Conservation (phyloP, 2,329 filamentous ascomycete genomes). For the Didymella pomorum region DNA sequence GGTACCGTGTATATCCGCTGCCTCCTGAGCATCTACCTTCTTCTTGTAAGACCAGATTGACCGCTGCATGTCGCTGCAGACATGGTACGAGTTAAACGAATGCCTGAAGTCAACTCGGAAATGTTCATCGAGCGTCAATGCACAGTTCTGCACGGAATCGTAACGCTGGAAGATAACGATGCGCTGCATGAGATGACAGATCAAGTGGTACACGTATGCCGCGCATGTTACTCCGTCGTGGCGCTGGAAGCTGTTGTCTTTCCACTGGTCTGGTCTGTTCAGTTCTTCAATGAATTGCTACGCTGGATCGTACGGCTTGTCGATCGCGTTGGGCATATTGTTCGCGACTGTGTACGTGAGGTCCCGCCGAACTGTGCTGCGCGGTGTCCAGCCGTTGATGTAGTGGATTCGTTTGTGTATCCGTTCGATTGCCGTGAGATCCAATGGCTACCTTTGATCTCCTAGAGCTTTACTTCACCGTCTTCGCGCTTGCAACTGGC, state of each 20-base stretch:
- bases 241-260: slow-evolving; percentile 1
- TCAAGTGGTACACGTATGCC: background rate
- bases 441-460: background rate
- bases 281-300: background rate
- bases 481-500: background rate
- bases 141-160: background rate
- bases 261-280: background rate
- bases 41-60: background rate
- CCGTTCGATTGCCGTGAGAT: background rate
- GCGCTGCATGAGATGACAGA: background rate
- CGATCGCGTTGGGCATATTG: background rate
- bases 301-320: background rate
- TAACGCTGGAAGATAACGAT: too few relatives aligned
- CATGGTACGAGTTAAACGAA: slow-evolving; percentile 13
- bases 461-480: background rate
- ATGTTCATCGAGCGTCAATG: background rate
- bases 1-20: background rate
- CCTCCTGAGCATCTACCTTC: background rate
- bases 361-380: too few relatives aligned
- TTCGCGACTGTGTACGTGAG: background rate
- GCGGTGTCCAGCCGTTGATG: background rate
- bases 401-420: background rate
- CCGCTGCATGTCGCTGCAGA: background rate
- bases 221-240: background rate
- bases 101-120: too few relatives aligned